Evolutionary conservation across 2,329 filamentous ascomycete species (phyloP).

Genomic region (Fusarium kyushuense): DNA sequence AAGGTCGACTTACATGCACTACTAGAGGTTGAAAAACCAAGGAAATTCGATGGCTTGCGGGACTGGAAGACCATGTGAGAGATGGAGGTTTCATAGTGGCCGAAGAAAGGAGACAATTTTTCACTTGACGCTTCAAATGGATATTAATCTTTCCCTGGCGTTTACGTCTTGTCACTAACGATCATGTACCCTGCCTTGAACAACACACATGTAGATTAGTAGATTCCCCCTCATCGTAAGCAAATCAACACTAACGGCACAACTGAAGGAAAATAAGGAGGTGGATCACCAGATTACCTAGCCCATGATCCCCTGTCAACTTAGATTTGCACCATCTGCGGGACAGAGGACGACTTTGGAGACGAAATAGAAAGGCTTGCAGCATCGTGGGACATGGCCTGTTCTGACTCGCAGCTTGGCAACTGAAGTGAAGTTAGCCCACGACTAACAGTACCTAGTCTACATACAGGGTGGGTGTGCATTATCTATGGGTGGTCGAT

Average conservation of each 20-base stretch:
- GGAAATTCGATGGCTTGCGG: constrained; percentile 40
- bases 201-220: background rate
- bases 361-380: constrained; percentile 23
- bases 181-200: background rate
- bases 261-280: constrained; percentile 17
- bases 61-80: constrained; percentile 30
- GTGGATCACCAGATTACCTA: constrained; percentile 43
- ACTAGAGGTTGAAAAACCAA: constrained; percentile 37
- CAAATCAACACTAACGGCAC: constrained; percentile 9
- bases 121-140: too few species aligned
- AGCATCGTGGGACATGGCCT: constrained; percentile 7
- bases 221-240: background rate
- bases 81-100: constrained; percentile 25
- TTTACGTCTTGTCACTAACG: background rate
- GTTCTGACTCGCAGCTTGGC: constrained; percentile 38
- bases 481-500: background rate
- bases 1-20: constrained; percentile 39
- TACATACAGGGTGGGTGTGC: background rate
- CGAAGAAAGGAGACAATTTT: constrained; percentile 3
- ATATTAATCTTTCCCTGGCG: too few species aligned
- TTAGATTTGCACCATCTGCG: constrained; percentile 28
- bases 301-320: constrained; percentile 15
- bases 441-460: background rate
- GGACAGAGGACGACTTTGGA: constrained; percentile 20
- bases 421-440: background rate